phyloP scores from a whole-genome alignment of 768 basidiomycete genomes.

The Hirschioporus abietinus region DNA sequence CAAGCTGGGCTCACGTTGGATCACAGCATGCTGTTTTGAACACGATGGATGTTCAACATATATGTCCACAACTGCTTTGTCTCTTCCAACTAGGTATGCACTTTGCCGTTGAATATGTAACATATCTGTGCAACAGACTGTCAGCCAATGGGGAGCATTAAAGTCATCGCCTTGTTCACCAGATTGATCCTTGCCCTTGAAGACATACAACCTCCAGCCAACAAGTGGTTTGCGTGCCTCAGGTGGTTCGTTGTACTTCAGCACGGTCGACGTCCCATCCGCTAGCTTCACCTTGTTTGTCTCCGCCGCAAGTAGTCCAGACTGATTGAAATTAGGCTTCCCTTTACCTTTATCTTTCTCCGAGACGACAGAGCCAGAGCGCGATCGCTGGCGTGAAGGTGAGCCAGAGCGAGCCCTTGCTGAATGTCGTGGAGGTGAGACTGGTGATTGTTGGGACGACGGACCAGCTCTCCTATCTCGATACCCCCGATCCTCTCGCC shows the following conservation, averaged over 20 bases:
- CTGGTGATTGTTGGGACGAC: slow-evolving; percentile 5
- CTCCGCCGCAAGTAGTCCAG: slow-evolving; percentile 90
- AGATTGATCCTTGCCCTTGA: slow-evolving; percentile 90
- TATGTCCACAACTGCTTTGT: slow-evolving; percentile 81
- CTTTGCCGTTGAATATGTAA: slow-evolving; percentile 93
- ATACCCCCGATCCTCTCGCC: slow-evolving; percentile 7
- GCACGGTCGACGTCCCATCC: slow-evolving; percentile 73
- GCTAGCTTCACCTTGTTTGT: slow-evolving; percentile 82
- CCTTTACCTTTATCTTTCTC: slow-evolving; percentile 41
- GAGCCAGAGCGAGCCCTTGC: slow-evolving; percentile 26
- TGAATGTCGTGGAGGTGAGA: slow-evolving; percentile 3
- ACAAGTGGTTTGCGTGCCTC: slow-evolving; percentile 89
- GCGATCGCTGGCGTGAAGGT: slow-evolving; percentile 39
- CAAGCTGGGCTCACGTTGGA: slow-evolving; percentile 60
- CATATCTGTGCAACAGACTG: slow-evolving; percentile 50
- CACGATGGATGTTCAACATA: slow-evolving; percentile 93
- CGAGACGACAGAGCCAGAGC: slow-evolving; percentile 19
- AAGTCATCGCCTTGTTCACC: slow-evolving; percentile 47
- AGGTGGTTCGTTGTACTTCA: slow-evolving; percentile 98
- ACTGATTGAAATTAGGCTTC: slow-evolving; percentile 86
- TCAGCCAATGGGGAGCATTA: not conserved
- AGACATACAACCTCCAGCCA: slow-evolving; percentile 95
- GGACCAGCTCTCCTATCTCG: slow-evolving; percentile 5
- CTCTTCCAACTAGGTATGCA: slow-evolving; percentile 89
- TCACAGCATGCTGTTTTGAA: slow-evolving; percentile 96